phyloP scores from a whole-genome alignment of 768 basidiomycete genomes.

The Suillus subluteus region DNA sequence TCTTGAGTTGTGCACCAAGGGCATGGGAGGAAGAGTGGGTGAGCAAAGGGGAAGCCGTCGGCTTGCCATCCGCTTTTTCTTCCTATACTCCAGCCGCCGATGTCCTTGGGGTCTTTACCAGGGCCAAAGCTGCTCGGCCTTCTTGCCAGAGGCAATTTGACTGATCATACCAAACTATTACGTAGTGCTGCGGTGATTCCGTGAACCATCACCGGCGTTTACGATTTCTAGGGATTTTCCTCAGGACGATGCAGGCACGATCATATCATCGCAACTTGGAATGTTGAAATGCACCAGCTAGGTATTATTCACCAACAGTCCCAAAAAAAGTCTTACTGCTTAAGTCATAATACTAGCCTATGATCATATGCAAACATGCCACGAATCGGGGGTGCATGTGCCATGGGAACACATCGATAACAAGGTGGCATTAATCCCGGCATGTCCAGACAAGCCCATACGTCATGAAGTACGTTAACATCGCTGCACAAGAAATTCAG shows the following conservation, averaged over 20 bases:
- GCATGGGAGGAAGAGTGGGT: too few species aligned
- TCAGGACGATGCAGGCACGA: not conserved
- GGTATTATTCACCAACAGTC: not conserved
- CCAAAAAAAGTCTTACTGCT: not conserved
- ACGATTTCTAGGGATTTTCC: not conserved
- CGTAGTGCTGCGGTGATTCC: not conserved
- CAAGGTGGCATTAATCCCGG: conserved; percentile 6
- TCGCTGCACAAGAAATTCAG: not conserved
- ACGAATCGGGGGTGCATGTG: not conserved
- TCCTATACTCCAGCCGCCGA: too few species aligned
- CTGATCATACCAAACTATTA: not conserved
- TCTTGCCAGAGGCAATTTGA: not conserved
- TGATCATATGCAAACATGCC: not conserved
- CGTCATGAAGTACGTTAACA: conserved; percentile 11
- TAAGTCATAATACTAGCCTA: not conserved
- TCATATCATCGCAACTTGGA: not conserved
- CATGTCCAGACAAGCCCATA: conserved; percentile 9
- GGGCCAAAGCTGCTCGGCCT: too few species aligned
- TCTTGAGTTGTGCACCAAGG: too few species aligned
- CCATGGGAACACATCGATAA: not conserved
- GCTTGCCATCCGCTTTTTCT: too few species aligned
- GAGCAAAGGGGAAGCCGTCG: too few species aligned
- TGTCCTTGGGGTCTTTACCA: too few species aligned
- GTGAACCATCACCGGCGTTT: not conserved
- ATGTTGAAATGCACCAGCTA: not conserved